Evolutionary conservation across 2,329 filamentous ascomycete species (phyloP).

Genomic region (Penicillium sclerotiorum): DNA sequence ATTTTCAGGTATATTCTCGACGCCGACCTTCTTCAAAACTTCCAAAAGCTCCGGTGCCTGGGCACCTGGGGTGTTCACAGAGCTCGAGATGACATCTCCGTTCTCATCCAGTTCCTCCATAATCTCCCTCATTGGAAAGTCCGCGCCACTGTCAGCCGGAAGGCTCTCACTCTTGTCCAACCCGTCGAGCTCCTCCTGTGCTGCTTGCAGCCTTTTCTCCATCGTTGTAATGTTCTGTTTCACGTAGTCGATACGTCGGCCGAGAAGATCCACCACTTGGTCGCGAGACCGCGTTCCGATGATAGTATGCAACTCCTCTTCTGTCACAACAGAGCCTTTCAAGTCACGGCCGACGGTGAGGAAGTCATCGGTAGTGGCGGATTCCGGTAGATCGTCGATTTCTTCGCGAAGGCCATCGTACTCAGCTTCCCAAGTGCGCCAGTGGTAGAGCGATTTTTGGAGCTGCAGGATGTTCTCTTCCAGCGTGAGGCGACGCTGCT

Average conservation of each 20-base stretch:
- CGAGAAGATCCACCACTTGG: constrained; percentile 69
- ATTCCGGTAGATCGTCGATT: constrained; percentile 59
- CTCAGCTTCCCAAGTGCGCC: constrained; percentile 88
- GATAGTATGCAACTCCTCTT: constrained; percentile 59
- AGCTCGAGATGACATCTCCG: constrained; percentile 75
- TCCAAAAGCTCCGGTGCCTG: constrained; percentile 69
- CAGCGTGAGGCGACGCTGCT: constrained; percentile 72
- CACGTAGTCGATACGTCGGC: constrained; percentile 85
- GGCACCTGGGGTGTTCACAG: constrained; percentile 67
- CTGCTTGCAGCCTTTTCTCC: constrained; percentile 69
- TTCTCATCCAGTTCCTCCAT: constrained; percentile 89
- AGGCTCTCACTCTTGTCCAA: constrained; percentile 63
- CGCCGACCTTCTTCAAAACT: constrained; percentile 74
- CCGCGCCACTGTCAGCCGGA: constrained; percentile 65
- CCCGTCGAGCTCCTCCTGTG: constrained; percentile 67
- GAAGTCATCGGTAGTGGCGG: constrained; percentile 58
- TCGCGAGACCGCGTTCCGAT: constrained; percentile 57
- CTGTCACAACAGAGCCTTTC: constrained; percentile 47
- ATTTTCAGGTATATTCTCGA: constrained; percentile 52
- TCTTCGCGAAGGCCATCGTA: constrained; percentile 89
- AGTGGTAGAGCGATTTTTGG: constrained; percentile 76
- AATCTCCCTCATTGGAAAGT: constrained; percentile 82
- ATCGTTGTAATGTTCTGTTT: constrained; percentile 75
- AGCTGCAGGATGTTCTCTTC: constrained; percentile 76
- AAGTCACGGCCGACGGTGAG: constrained; percentile 48